Conservation (phyloP, 2,329 filamentous ascomycete species). For the Hypomyces rosellus region DNA sequence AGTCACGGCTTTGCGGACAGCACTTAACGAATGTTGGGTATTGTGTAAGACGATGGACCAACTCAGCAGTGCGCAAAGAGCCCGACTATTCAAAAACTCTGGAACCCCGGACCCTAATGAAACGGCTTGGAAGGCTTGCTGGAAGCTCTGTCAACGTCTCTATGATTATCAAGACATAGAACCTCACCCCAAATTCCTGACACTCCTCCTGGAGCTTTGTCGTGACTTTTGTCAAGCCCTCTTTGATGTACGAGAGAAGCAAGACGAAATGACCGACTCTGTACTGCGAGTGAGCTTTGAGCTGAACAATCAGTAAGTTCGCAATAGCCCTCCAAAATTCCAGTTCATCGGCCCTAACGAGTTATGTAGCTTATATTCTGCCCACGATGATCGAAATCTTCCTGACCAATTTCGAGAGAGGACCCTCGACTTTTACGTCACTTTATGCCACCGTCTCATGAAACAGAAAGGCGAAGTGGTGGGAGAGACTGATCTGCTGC, state of each 20-base stretch:
- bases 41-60: constrained; percentile 85
- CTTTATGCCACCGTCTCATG: constrained; percentile 91
- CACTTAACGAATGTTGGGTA: constrained; percentile 86
- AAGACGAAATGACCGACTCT: constrained; percentile 76
- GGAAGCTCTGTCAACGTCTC: constrained; percentile 83
- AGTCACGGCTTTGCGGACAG: constrained; percentile 62
- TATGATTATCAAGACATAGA: constrained; percentile 75
- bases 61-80: constrained; percentile 75
- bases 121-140: constrained; percentile 88
- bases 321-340: neutral
- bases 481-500: constrained; percentile 75
- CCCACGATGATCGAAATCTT: constrained; percentile 70
- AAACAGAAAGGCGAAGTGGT: constrained; percentile 76
- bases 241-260: constrained; percentile 75
- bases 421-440: constrained; percentile 91
- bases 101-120: constrained; percentile 73
- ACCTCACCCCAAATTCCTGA: constrained; percentile 58
- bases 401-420: constrained; percentile 84
- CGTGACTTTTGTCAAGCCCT: constrained; percentile 87
- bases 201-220: constrained; percentile 75
- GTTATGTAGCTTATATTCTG: constrained; percentile 66
- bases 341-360: no score
- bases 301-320: constrained; percentile 74
- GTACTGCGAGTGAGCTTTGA: constrained; percentile 90
- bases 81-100: constrained; percentile 70